Conservation (phyloP, 768 basidiomycete species). For the Mycena galopus region DNA sequence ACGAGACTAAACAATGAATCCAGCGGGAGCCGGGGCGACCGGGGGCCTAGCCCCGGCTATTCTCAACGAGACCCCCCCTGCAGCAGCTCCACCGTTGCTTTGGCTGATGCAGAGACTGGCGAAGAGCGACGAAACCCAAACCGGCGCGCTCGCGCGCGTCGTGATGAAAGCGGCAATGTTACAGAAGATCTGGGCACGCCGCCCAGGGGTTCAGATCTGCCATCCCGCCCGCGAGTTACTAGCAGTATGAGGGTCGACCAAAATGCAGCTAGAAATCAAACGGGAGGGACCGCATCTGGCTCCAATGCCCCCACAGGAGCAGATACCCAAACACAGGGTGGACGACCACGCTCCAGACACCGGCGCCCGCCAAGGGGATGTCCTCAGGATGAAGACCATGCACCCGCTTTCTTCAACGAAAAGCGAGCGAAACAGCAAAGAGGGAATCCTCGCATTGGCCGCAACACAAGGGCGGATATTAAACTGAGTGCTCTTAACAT, state of each 20-base stretch:
- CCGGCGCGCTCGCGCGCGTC: too few relatives aligned
- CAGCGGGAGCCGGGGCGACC: too few relatives aligned
- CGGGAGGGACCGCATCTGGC: neutral
- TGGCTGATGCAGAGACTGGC: neutral
- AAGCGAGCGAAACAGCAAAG: too few relatives aligned
- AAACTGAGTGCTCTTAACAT: neutral
- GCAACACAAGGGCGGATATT: neutral
- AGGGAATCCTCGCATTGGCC: neutral
- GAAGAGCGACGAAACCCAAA: neutral
- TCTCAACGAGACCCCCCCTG: too few relatives aligned
- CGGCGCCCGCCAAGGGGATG: neutral
- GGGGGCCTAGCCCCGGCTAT: too few relatives aligned
- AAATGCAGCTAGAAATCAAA: neutral
- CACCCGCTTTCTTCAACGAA: neutral
- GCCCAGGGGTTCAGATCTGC: neutral
- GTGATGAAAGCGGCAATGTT: neutral
- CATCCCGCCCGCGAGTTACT: neutral
- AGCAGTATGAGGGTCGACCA: neutral
- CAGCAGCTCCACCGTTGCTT: too few relatives aligned
- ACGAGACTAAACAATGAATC: neutral
- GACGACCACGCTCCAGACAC: neutral
- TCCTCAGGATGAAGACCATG: neutral
- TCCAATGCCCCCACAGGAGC: neutral
- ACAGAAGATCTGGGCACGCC: neutral
- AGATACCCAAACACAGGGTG: neutral